Percentiles rank a stretch among this genome's conserved stretches.
Conservation (phyloP, 257 asterid species). For the Solanum clarkiae region DNA sequence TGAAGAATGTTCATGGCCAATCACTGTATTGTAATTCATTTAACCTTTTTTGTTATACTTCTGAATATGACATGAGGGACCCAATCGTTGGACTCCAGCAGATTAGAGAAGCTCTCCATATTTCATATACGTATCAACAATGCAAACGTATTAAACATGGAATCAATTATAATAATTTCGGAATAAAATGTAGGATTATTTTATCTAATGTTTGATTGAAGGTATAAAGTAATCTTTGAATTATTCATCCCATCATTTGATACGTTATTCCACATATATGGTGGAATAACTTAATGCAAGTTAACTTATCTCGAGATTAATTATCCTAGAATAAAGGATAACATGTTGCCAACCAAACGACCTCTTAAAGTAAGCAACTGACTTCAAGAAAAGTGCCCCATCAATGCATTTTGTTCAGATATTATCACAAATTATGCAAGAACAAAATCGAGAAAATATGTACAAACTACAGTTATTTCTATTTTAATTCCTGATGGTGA, state of each 20-base stretch:
- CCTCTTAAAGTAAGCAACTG: background rate
- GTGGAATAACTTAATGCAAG: too few relatives aligned
- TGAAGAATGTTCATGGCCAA: background rate
- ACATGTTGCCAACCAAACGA: too few relatives aligned
- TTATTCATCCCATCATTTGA: too few relatives aligned
- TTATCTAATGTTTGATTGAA: too few relatives aligned
- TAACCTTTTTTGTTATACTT: background rate
- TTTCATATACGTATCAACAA: background rate
- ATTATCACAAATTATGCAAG: background rate
- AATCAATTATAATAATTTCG: too few relatives aligned
- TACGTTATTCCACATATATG: too few relatives aligned
- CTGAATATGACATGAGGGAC: background rate
- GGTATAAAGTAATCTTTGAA: too few relatives aligned
- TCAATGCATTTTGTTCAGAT: background rate
- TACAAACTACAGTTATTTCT: constrained; percentile 3
- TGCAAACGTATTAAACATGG: background rate
- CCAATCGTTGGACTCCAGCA: background rate
- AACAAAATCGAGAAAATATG: background rate
- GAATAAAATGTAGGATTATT: too few relatives aligned
- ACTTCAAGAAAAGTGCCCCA: background rate
- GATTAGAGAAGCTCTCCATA: background rate
- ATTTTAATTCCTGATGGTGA: background rate
- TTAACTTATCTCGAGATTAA: too few relatives aligned
- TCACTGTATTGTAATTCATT: background rate
- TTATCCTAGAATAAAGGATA: too few relatives aligned